Conservation (phyloP, 345 rosid species). For the Angophora floribunda region DNA sequence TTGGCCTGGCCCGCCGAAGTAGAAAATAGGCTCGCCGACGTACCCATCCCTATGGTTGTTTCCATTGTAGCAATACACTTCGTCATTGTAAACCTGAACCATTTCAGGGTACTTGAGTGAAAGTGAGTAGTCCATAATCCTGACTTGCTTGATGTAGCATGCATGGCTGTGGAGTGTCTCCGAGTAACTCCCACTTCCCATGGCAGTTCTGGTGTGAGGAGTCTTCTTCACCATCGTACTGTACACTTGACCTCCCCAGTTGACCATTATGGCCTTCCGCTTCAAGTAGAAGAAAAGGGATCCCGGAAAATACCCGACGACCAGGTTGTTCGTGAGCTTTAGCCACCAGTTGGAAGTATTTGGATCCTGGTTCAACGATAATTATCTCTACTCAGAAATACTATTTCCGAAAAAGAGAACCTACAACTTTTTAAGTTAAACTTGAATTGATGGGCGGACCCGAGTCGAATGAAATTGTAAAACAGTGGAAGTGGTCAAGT, state of each 20-base stretch:
- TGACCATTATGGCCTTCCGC: constrained; percentile 25
- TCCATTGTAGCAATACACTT: constrained; percentile 17
- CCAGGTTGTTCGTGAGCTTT: not conserved
- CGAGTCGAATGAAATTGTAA: not conserved
- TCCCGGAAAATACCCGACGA: constrained; percentile 40
- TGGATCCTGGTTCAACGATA: constrained; percentile 21
- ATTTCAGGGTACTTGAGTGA: constrained; percentile 24
- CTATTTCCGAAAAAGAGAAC: not conserved
- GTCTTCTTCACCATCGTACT: constrained; percentile 24
- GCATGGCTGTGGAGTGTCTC: not conserved
- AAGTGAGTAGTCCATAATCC: constrained; percentile 27
- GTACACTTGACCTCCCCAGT: constrained; percentile 61
- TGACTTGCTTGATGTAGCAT: constrained; percentile 18
- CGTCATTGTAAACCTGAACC: constrained; percentile 13
- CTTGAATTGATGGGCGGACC: not conserved
- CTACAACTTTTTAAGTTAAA: not conserved
- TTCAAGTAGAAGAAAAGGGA: constrained; percentile 10
- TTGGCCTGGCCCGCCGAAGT: constrained; percentile 47
- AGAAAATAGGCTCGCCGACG: constrained; percentile 16
- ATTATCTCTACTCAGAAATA: not conserved
- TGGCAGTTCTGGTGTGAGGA: constrained; percentile 45
- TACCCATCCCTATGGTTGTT: not conserved
- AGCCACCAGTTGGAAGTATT: constrained; percentile 40
- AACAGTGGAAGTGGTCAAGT: not conserved
- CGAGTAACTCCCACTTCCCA: constrained; percentile 41